Percentiles rank a stretch among this genome's conserved stretches.
Conservation (phyloP, 2,329 filamentous ascomycete genomes). For the Pseudogymnoascus sp. region DNA sequence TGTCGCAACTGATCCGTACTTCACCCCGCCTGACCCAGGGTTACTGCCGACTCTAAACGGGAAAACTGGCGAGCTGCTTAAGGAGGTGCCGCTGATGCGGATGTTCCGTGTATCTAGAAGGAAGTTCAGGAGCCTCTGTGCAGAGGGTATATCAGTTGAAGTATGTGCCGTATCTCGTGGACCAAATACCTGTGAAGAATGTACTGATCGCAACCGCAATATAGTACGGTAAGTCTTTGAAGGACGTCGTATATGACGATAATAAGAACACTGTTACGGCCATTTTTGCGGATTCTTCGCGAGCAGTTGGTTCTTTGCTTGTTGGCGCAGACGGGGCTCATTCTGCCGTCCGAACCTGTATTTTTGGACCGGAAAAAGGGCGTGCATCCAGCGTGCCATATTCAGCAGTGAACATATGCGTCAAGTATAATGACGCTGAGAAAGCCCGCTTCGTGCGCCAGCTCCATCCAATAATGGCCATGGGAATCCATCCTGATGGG, state of each 20-base stretch:
- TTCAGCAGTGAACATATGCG: background rate
- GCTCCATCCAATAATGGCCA: background rate
- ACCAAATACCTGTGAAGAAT: background rate
- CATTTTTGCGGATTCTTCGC: slow-evolving; percentile 25
- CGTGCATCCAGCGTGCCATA: slow-evolving; percentile 1
- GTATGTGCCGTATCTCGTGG: background rate
- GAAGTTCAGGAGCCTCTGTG: slow-evolving; percentile 13
- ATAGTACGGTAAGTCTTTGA: slow-evolving; percentile 27
- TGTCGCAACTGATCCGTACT: background rate
- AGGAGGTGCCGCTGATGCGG: background rate
- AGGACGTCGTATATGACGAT: slow-evolving; percentile 25
- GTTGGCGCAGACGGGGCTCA: slow-evolving; percentile 28
- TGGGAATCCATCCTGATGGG: background rate
- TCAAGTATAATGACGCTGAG: background rate
- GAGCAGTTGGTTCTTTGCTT: slow-evolving; percentile 22
- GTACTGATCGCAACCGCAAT: background rate
- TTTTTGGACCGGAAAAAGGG: background rate
- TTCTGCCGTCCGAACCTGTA: slow-evolving; percentile 21
- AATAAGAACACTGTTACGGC: slow-evolving; percentile 20
- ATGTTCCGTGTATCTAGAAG: slow-evolving; percentile 12
- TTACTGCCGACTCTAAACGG: background rate
- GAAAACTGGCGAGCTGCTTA: slow-evolving; percentile 10
- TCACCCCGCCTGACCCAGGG: background rate
- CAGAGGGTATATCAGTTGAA: slow-evolving; percentile 11
- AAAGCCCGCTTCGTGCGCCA: background rate